phyloP scores from a whole-genome alignment of 2,329 filamentous ascomycete species.

The Scopulariopsis brevicaulis region DNA sequence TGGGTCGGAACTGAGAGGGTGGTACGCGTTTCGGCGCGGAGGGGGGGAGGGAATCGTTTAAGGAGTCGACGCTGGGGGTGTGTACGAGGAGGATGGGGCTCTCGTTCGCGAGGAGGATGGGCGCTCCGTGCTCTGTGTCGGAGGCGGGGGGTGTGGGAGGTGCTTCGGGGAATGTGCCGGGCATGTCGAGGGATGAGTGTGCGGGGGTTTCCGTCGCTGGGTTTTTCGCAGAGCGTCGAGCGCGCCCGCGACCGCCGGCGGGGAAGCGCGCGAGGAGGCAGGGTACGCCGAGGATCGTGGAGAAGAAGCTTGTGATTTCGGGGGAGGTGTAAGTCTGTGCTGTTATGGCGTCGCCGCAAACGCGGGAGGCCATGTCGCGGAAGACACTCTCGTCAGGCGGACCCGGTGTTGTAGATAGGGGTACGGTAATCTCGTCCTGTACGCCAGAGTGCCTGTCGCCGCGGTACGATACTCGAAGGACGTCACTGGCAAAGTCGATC shows the following conservation, averaged over 20 bases:
- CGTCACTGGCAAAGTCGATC: conserved; percentile 57
- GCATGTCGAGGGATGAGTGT: conserved; percentile 20
- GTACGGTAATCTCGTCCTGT: conserved; percentile 33
- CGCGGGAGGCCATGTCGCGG: conserved; percentile 42
- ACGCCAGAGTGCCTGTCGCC: conserved; percentile 16
- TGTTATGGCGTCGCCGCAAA: conserved; percentile 72
- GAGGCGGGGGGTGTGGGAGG: conserved; percentile 44
- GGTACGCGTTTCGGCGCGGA: conserved; percentile 54
- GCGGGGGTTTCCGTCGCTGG: conserved; percentile 45
- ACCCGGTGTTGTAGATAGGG: conserved; percentile 57
- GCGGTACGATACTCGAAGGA: conserved; percentile 49
- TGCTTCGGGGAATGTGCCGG: conserved; percentile 41
- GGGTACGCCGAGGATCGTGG: conserved; percentile 59
- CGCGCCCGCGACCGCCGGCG: conserved; percentile 45
- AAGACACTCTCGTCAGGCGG: conserved; percentile 33
- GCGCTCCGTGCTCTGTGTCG: conserved; percentile 30
- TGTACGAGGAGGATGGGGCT: conserved; percentile 84
- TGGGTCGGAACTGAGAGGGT: conserved; percentile 74
- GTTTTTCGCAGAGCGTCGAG: conserved; percentile 59
- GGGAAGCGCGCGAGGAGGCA: conserved; percentile 82
- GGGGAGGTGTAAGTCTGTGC: conserved; percentile 58
- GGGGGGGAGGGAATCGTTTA: conserved; percentile 59
- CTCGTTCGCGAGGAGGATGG: conserved; percentile 79
- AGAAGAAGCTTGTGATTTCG: conserved; percentile 67
- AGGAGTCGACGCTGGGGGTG: conserved; percentile 61